Percentiles rank a stretch among this genome's conserved stretches.
phyloP scores from a whole-genome alignment of 495 filamentous ascomycete species.

The Poronia punctata region DNA sequence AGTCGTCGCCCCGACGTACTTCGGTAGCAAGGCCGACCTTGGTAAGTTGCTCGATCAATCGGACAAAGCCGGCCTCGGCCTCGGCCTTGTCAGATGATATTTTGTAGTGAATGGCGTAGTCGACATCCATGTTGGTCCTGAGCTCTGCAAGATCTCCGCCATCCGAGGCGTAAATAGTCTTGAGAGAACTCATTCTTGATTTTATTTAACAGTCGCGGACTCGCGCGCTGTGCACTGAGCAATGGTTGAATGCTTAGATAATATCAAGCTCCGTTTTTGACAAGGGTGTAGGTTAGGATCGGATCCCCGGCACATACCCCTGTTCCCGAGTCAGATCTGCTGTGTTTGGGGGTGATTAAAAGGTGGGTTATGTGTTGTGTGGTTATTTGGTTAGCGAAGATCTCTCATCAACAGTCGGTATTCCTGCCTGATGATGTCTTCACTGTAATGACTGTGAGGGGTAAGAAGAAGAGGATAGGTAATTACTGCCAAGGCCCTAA shows the following conservation, averaged over 20 bases:
- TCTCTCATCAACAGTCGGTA: too few relatives aligned
- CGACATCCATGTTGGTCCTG: conserved; percentile 50
- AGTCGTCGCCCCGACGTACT: conserved; percentile 71
- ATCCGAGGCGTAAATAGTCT: conserved; percentile 23
- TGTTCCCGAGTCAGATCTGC: too few relatives aligned
- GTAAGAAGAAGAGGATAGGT: too few relatives aligned
- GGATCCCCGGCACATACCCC: too few relatives aligned
- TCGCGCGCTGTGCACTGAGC: not conserved
- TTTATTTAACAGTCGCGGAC: not conserved
- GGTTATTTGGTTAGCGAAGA: too few relatives aligned
- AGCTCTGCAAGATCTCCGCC: conserved; percentile 23
- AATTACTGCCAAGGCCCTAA: too few relatives aligned
- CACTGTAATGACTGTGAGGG: too few relatives aligned
- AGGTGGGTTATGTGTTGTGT: too few relatives aligned
- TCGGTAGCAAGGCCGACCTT: conserved; percentile 74
- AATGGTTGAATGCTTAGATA: not conserved
- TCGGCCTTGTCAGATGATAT: conserved; percentile 58
- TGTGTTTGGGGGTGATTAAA: too few relatives aligned
- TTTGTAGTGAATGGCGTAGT: conserved; percentile 85
- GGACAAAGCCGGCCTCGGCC: conserved; percentile 65
- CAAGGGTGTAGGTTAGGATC: too few relatives aligned
- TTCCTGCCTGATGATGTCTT: too few relatives aligned
- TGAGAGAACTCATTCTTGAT: conserved; percentile 28
- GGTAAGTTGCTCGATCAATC: conserved; percentile 64
- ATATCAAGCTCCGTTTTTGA: not conserved